These are phyloP conservation scores for Zygotorulaspora chibaensis DNA, from an alignment of 805 yeast genomes.

Conservation along the genomic window DNA sequence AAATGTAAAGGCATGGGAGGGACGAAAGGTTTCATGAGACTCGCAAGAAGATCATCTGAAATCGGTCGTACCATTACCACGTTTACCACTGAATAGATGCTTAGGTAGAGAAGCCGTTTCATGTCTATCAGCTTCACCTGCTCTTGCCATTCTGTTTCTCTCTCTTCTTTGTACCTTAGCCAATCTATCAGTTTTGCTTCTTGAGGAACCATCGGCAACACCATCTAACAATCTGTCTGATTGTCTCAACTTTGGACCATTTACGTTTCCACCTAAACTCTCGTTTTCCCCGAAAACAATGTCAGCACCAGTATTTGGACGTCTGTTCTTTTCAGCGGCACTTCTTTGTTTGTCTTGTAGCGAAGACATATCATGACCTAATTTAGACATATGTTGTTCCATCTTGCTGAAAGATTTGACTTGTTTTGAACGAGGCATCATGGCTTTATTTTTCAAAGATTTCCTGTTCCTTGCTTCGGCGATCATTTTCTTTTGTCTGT, in stretches of 20 bases:
- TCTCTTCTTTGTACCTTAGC: conserved; percentile 88
- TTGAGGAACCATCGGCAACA: conserved; percentile 71
- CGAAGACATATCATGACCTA: conserved; percentile 81
- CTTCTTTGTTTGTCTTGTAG: conserved; percentile 50
- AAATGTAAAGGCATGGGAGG: background rate
- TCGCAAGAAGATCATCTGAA: conserved; percentile 50
- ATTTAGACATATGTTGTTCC: conserved; percentile 83
- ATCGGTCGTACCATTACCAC: conserved; percentile 91
- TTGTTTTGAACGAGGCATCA: conserved; percentile 86
- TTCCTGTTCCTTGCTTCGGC: conserved; percentile 83
- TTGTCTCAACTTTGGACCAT: conserved; percentile 49
- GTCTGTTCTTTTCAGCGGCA: conserved; percentile 38
- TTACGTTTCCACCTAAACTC: conserved; percentile 31
- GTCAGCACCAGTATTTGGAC: conserved; percentile 68
- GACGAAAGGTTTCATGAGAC: too few species aligned
- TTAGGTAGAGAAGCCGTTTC: conserved; percentile 80
- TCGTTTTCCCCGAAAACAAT: conserved; percentile 55
- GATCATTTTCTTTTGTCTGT: conserved; percentile 91
- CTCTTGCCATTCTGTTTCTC: conserved; percentile 86
- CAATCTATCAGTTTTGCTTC: conserved; percentile 82
- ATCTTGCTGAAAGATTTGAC: conserved; percentile 69
- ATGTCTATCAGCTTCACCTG: conserved; percentile 96
- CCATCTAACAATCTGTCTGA: conserved; percentile 83
- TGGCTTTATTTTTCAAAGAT: conserved; percentile 77
- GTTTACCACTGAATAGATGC: conserved; percentile 93